Percentiles rank a stretch among this genome's conserved stretches.
Evolutionary conservation across 805 yeast genomes (phyloP).

Genomic region (Komagataella pseudopastoris): DNA sequence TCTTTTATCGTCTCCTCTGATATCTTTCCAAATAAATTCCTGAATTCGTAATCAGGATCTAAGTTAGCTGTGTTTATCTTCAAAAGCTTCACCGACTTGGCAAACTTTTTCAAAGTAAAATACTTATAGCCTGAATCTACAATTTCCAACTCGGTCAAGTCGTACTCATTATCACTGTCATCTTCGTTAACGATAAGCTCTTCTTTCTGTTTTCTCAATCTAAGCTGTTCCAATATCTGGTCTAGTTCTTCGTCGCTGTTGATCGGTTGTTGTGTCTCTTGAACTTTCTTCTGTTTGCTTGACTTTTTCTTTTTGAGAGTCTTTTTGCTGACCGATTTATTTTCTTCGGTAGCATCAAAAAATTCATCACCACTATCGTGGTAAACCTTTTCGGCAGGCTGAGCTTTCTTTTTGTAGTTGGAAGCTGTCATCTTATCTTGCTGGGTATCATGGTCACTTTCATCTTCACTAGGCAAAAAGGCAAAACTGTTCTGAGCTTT

Average conservation of each 20-base stretch:
- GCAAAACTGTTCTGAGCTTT: not conserved
- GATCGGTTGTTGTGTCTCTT: slow-evolving; percentile 8
- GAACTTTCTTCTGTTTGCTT: slow-evolving; percentile 8
- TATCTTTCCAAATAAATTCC: slow-evolving; percentile 55
- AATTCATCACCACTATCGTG: not conserved
- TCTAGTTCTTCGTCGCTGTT: slow-evolving; percentile 50
- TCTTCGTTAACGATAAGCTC: slow-evolving; percentile 11
- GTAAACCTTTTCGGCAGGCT: not conserved
- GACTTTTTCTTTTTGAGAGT: slow-evolving; percentile 3
- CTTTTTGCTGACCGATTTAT: not conserved
- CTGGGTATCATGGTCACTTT: not conserved
- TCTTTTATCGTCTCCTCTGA: slow-evolving; percentile 58
- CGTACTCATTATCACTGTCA: slow-evolving; percentile 14
- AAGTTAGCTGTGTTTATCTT: slow-evolving; percentile 35
- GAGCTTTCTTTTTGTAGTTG: not conserved
- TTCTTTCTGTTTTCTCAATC: slow-evolving; percentile 10
- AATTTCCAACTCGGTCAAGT: slow-evolving; percentile 19
- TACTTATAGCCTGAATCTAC: slow-evolving; percentile 14
- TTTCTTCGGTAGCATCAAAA: not conserved
- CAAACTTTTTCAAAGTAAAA: slow-evolving; percentile 33
- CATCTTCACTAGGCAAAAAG: slow-evolving; percentile 1
- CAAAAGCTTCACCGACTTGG: slow-evolving; percentile 24
- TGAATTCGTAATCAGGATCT: slow-evolving; percentile 69
- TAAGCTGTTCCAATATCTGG: slow-evolving; percentile 30
- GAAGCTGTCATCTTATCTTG: not conserved